A percentile compares a stretch with the other conserved stretches of the same genome.
These are phyloP conservation scores for Glycine latifolia DNA, from an alignment of 306 rosid species.

Conservation along the genomic window DNA sequence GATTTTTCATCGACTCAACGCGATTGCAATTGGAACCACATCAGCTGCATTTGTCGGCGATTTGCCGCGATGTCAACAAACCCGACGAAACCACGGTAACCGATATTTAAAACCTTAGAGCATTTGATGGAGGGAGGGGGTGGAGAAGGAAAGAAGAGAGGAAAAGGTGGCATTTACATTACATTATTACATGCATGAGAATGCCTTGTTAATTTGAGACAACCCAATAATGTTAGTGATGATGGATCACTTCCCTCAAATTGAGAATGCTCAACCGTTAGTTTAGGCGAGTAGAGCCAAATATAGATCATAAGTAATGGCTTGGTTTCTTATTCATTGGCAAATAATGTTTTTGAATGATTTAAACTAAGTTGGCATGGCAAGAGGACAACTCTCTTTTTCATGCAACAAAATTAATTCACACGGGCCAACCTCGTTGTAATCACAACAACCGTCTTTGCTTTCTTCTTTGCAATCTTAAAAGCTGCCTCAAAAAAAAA, in stretches of 20 bases:
- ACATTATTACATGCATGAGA: slow-evolving; percentile 7
- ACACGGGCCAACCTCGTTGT: not conserved
- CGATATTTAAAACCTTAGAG: not conserved
- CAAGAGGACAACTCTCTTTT: not conserved
- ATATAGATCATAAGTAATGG: slow-evolving; percentile 41
- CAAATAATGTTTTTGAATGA: not conserved
- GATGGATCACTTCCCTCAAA: slow-evolving; percentile 30
- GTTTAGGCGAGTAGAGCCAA: slow-evolving; percentile 47
- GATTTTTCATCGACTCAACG: no score
- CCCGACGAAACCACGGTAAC: no score
- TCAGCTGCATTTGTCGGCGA: no score
- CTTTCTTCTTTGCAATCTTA: no score
- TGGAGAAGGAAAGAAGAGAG: not conserved
- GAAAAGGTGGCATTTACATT: not conserved
- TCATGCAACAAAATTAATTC: slow-evolving; percentile 2
- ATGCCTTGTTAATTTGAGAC: not conserved
- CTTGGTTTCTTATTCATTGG: not conserved
- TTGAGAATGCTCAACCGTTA: slow-evolving; percentile 47
- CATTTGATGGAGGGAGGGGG: slow-evolving; percentile 5
- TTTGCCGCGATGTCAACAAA: no score
- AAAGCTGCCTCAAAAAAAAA: no score
- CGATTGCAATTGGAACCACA: no score
- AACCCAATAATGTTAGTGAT: slow-evolving; percentile 35
- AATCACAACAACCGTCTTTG: no score
- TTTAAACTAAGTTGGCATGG: slow-evolving; percentile 18